phyloP scores from a whole-genome alignment of 1,284 basidiomycete species.

The Microbotryum saponariae region DNA sequence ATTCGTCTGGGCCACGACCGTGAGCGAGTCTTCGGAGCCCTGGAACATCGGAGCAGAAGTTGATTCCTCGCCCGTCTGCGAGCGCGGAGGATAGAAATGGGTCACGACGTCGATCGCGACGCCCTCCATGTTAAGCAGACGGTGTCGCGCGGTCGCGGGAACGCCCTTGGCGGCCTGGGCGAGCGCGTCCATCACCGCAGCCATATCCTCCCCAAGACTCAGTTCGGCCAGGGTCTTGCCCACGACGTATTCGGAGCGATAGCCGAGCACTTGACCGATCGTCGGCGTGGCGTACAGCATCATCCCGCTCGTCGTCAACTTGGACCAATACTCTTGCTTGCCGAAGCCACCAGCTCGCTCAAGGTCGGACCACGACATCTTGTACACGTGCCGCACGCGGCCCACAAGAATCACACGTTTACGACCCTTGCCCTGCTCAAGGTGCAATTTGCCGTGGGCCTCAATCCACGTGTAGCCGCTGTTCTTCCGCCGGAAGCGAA shows the following conservation, averaged over 20 bases:
- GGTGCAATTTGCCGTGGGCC: slow-evolving; percentile 66
- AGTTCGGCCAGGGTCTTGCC: slow-evolving; percentile 17
- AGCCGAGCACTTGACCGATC: slow-evolving; percentile 28
- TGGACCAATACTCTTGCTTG: slow-evolving; percentile 35
- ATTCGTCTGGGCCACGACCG: slow-evolving; percentile 21
- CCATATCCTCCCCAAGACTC: slow-evolving; percentile 3
- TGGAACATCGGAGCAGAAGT: no score
- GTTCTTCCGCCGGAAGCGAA: slow-evolving; percentile 59
- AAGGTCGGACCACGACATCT: slow-evolving; percentile 52
- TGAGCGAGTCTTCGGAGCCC: neutral
- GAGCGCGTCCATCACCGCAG: slow-evolving; percentile 18
- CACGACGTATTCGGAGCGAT: slow-evolving; percentile 5
- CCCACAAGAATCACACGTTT: slow-evolving; percentile 66
- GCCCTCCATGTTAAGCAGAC: slow-evolving; percentile 15
- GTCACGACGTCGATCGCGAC: slow-evolving; percentile 31
- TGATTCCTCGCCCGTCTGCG: slow-evolving; percentile 1
- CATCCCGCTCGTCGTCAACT: slow-evolving; percentile 34
- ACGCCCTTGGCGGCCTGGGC: slow-evolving; percentile 5
- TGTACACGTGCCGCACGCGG: slow-evolving; percentile 59
- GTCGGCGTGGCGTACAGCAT: slow-evolving; percentile 33
- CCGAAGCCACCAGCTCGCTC: slow-evolving; percentile 30
- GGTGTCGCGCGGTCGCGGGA: slow-evolving; percentile 23
- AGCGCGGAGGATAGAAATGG: slow-evolving; percentile 30
- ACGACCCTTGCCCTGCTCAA: slow-evolving; percentile 30
- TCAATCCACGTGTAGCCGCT: slow-evolving; percentile 76